Percentiles rank a stretch among this genome's conserved stretches.
Conservation (phyloP, 148 eudicot species). For the Fallopia convolvulus region DNA sequence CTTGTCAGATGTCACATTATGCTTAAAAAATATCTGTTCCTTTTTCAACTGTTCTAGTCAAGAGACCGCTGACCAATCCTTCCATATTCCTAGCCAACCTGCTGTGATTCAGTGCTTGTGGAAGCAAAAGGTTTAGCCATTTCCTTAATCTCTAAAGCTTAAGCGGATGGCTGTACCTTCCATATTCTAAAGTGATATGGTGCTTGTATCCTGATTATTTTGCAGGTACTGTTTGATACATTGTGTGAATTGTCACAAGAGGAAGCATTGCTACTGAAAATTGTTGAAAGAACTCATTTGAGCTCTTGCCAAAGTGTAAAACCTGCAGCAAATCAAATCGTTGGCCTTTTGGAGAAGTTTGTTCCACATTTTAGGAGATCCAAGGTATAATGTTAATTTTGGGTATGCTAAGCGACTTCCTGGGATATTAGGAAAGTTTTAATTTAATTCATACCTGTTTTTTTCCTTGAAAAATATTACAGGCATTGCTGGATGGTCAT, state of each 20-base stretch:
- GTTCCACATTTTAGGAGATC: slow-evolving; percentile 47
- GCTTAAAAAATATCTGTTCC: slow-evolving; percentile 33
- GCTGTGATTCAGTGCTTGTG: slow-evolving; percentile 59
- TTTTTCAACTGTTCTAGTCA: slow-evolving; percentile 16
- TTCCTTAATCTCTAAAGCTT: not conserved
- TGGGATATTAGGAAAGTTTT: not conserved
- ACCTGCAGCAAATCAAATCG: slow-evolving; percentile 34
- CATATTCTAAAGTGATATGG: not conserved
- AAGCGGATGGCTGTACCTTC: not conserved
- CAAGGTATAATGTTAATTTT: slow-evolving; percentile 37
- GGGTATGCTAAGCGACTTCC: not conserved
- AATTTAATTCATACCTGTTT: not conserved
- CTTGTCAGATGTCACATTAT: slow-evolving; percentile 32
- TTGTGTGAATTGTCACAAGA: slow-evolving; percentile 52
- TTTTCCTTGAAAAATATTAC: slow-evolving; percentile 7
- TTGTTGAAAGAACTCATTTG: slow-evolving; percentile 48
- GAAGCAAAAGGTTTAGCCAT: slow-evolving; percentile 76
- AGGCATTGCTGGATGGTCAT: slow-evolving; percentile 57
- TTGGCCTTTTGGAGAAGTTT: slow-evolving; percentile 42
- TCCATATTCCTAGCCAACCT: slow-evolving; percentile 33
- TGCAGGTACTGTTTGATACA: slow-evolving; percentile 83
- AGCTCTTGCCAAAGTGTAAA: slow-evolving; percentile 45
- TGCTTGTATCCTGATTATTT: not conserved
- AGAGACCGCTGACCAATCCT: slow-evolving; percentile 15
- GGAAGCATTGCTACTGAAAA: slow-evolving; percentile 57